Conservation (phyloP, 306 rosid genomes). For the Ziziphus jujuba region DNA sequence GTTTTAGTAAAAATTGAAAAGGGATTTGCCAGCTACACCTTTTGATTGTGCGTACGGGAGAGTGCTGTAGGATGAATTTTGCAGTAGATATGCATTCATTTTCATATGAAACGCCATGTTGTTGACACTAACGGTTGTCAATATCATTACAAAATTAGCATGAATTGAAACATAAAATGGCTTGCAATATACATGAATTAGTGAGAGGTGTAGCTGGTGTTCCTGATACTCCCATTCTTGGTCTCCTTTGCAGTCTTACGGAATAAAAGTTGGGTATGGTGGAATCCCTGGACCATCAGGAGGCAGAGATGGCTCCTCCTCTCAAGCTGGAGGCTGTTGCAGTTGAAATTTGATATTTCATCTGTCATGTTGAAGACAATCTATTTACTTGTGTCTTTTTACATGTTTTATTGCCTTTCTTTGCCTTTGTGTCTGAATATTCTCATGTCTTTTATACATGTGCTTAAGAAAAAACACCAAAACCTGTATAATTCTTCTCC, state of each 20-base stretch:
- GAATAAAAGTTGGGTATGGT: slow-evolving; percentile 97
- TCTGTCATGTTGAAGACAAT: slow-evolving; percentile 18
- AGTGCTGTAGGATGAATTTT: not conserved
- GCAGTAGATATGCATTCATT: not conserved
- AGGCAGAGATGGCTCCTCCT: slow-evolving; percentile 87
- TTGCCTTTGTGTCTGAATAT: slow-evolving; percentile 39
- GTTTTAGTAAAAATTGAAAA: slow-evolving; percentile 6
- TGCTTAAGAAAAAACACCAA: slow-evolving; percentile 24
- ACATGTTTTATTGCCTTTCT: slow-evolving; percentile 17
- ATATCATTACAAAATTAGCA: too few relatives aligned
- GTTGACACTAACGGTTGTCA: slow-evolving; percentile 12
- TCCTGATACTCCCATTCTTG: slow-evolving; percentile 27
- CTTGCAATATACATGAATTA: not conserved
- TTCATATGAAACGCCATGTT: not conserved
- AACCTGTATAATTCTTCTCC: slow-evolving; percentile 50
- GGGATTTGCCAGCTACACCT: not conserved
- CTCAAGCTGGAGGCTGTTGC: slow-evolving; percentile 88
- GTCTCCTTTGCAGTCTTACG: slow-evolving; percentile 74
- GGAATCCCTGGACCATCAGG: slow-evolving; percentile 98
- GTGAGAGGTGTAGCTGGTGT: slow-evolving; percentile 3
- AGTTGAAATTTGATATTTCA: slow-evolving; percentile 49
- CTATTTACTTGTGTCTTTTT: slow-evolving; percentile 22
- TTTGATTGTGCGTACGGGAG: slow-evolving; percentile 7
- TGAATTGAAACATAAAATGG: not conserved
- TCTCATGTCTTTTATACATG: slow-evolving; percentile 13